Percentiles rank a stretch among this genome's conserved stretches.
Evolutionary conservation across 2,329 filamentous ascomycete genomes (phyloP).

Genomic region (Chrysoporthe deuterocubensis): DNA sequence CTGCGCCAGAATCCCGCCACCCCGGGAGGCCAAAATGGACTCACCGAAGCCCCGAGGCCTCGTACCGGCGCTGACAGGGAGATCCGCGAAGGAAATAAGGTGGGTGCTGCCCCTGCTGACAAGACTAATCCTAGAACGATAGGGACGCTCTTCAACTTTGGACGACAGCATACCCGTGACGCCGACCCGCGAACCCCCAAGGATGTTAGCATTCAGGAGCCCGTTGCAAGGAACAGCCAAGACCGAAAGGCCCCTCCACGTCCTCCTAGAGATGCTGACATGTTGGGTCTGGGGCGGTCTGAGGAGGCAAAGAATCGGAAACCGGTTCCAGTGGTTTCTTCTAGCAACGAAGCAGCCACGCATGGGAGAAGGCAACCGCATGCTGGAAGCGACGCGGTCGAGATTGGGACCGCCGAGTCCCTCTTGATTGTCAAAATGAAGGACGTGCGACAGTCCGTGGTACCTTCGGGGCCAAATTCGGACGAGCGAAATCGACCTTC

Average conservation of each 20-base stretch:
- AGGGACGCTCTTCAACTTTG: conserved; percentile 6
- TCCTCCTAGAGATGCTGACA: neutral
- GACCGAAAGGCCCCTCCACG: neutral
- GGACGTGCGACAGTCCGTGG: neutral
- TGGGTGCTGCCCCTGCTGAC: neutral
- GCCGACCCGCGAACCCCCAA: neutral
- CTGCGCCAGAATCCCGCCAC: neutral
- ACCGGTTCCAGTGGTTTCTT: neutral
- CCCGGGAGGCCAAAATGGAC: neutral
- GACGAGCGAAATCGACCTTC: neutral
- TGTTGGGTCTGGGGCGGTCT: neutral
- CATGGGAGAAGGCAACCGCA: neutral
- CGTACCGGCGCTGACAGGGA: neutral
- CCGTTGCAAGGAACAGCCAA: neutral
- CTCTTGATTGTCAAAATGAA: conserved; percentile 10
- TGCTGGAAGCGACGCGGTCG: neutral
- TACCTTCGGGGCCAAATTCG: neutral
- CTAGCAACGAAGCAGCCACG: neutral
- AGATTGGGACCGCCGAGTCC: conserved; percentile 1
- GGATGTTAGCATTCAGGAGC: neutral
- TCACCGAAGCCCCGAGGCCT: neutral
- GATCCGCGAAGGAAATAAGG: neutral
- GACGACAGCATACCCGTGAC: conserved; percentile 7
- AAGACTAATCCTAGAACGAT: neutral
- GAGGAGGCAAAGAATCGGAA: neutral